Evolutionary conservation across 495 filamentous ascomycete genomes (phyloP).

Genomic region (Physcia stellaris): DNA sequence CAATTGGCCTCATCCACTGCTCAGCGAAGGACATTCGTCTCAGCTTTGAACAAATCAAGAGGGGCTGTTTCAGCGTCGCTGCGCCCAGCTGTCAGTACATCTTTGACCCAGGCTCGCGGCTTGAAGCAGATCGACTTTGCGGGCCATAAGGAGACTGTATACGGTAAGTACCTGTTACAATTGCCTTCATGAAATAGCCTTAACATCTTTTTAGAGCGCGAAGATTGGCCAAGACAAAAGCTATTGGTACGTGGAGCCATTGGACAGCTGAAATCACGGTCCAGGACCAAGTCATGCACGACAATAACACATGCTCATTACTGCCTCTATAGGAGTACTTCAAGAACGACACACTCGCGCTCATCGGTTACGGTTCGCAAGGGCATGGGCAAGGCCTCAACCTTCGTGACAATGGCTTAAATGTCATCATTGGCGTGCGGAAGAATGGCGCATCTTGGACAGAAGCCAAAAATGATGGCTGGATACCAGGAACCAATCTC

Average conservation of each 20-base stretch:
- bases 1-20: conserved; percentile 39
- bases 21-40: conserved; percentile 57
- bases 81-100: conserved; percentile 33
- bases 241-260: conserved; percentile 55
- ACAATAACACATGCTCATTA: conserved; percentile 7
- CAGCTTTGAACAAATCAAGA: conserved; percentile 24
- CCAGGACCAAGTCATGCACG: too few relatives aligned
- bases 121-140: conserved; percentile 92
- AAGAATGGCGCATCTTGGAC: conserved; percentile 98
- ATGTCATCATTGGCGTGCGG: conserved; percentile 95
- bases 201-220: conserved; percentile 54
- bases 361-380: conserved; percentile 98
- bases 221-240: conserved; percentile 96
- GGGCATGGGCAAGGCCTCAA: conserved; percentile 98
- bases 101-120: conserved; percentile 55
- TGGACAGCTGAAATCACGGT: too few relatives aligned
- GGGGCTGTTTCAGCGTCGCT: conserved; percentile 28
- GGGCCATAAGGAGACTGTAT: conserved; percentile 81
- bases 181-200: conserved; percentile 9
- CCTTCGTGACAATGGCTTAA: conserved; percentile 96
- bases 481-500: conserved; percentile 94
- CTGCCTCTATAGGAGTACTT: conserved; percentile 70
- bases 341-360: conserved; percentile 97
- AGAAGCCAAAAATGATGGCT: conserved; percentile 91
- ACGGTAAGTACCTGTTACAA: conserved; percentile 44